Evolutionary conservation across 139 green algal species (phyloP).

Genomic region (Asterochloris sp.): DNA sequence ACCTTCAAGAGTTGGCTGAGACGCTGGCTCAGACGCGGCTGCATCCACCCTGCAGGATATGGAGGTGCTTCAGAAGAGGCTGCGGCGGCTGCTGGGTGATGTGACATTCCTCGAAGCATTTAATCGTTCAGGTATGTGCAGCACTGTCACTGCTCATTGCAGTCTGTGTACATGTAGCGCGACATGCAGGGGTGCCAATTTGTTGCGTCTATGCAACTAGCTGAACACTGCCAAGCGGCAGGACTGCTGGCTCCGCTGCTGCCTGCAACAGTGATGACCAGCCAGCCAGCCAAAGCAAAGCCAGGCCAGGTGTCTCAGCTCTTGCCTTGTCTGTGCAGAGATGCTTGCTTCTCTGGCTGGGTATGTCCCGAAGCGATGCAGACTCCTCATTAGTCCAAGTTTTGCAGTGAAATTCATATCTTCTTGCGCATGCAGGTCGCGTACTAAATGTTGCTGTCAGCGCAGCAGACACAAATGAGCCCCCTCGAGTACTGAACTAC

Average conservation of each 20-base stretch:
- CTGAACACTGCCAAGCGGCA: too few relatives aligned
- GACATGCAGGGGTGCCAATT: background rate
- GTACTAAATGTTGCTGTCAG: constrained; percentile 90
- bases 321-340: too few relatives aligned
- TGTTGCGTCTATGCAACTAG: background rate
- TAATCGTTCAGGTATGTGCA: constrained; percentile 66
- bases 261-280: too few relatives aligned
- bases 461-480: constrained; percentile 82
- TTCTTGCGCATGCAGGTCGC: constrained; percentile 54
- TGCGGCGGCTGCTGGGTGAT: constrained; percentile 76
- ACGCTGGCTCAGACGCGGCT: background rate
- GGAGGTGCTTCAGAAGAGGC: constrained; percentile 43
- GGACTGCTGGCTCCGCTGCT: too few relatives aligned
- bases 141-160: background rate
- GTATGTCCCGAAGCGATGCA: too few relatives aligned
- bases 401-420: too few relatives aligned
- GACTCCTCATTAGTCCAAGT: too few relatives aligned
- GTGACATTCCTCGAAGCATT: constrained; percentile 91
- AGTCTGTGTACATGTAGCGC: background rate
- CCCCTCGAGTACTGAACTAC: constrained; percentile 90
- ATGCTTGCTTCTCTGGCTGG: too few relatives aligned
- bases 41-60: constrained; percentile 31
- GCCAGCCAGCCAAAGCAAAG: too few relatives aligned
- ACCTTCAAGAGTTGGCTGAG: background rate
- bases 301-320: too few relatives aligned